Base-by-base conservation (phyloP, 331 rosid genomes). In the Quercus lobata region DNA sequence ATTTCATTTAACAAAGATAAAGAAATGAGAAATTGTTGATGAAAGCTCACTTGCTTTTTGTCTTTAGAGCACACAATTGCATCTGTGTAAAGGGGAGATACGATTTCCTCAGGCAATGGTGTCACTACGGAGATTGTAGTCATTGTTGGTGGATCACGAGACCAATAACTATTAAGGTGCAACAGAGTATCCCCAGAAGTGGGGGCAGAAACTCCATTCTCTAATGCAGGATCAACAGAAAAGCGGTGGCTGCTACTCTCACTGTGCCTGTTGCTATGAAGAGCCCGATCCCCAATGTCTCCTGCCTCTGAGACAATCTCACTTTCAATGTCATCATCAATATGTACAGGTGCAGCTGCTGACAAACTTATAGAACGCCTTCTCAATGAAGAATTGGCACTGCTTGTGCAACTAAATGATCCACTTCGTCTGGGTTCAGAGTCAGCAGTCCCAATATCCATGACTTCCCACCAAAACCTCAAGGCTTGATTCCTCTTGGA, bases 231-330 rank as follows among this genome's bases (percentile, higher is more conserved):
- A 44, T 85, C 92, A 27, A 84, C 57, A 9, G 94, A 87, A 29
- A 83, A 57, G 37, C 55, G 58, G 34, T 84, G 52, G 65, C 86
- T 90, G 73, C 57, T 70, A 63, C 85, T 85, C 18, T 81, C 86
- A 74, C 94, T 85, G 76, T 82, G 32, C 76, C 90, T 86, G 69
- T 71, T 84, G 88, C 93, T 89, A 12, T 76, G 78, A 80, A 92
- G 93, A 74, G 91, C 96, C 55, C 97, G 83, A 77, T 95, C 97
- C 22, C 99, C 97, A 25, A 91, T 90, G 46, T 95, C 99, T n/a
- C 99, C 99, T 4, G 92, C 98, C 86, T 95, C 94, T 35, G 99
- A 91, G 63, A 89, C 94, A 68, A 52, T 73, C 56, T 84, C 98
- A 16, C 73, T 66, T 46, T 86, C 92, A 27, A 21, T 76, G 35